These are phyloP conservation scores for Crithidia sp. DNA, from an alignment of 208 protist species.

Conservation along the genomic window DNA sequence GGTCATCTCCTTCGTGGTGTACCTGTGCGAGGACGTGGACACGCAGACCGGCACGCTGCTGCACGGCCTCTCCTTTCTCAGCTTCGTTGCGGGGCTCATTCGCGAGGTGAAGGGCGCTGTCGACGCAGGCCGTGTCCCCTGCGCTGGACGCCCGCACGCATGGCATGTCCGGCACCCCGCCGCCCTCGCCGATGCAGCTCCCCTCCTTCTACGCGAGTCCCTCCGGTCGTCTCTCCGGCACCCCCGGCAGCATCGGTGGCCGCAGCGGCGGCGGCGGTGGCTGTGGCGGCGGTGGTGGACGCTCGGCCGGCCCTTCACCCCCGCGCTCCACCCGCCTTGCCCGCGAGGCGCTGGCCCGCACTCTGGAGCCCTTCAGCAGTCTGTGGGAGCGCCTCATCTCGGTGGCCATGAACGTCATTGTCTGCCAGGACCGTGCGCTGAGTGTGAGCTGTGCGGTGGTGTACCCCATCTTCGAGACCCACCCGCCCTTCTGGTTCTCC, in stretches of 20 bases:
- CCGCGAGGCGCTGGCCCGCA: constrained; percentile 51
- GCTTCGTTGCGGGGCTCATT: constrained; percentile 75
- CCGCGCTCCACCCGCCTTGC: constrained; percentile 39
- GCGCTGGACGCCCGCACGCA: constrained; percentile 26
- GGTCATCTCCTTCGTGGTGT: constrained; percentile 62
- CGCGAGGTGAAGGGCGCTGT: constrained; percentile 74
- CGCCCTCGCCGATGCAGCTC: constrained; percentile 57
- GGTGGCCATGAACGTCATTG: constrained; percentile 85
- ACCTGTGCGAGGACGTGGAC: constrained; percentile 72
- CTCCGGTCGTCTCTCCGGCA: constrained; percentile 40
- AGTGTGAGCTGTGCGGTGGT: constrained; percentile 73
- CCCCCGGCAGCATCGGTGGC: constrained; percentile 33
- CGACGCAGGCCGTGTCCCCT: constrained; percentile 29
- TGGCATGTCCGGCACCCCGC: constrained; percentile 32
- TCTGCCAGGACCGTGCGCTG: constrained; percentile 77
- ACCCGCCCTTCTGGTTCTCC: constrained; percentile 83
- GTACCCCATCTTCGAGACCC: constrained; percentile 83
- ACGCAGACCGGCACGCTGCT: constrained; percentile 59
- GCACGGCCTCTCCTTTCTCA: constrained; percentile 73
- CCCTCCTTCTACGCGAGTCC: constrained; percentile 54
- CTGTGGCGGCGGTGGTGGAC: constrained; percentile 3
- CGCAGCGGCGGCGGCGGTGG: constrained; percentile 26
- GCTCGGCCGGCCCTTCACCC: constrained; percentile 2
- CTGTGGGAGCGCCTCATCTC: constrained; percentile 78
- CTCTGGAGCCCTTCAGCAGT: constrained; percentile 68